Evolutionary conservation across 768 basidiomycete species (phyloP).

Genomic region (Collybiopsis confluens): DNA sequence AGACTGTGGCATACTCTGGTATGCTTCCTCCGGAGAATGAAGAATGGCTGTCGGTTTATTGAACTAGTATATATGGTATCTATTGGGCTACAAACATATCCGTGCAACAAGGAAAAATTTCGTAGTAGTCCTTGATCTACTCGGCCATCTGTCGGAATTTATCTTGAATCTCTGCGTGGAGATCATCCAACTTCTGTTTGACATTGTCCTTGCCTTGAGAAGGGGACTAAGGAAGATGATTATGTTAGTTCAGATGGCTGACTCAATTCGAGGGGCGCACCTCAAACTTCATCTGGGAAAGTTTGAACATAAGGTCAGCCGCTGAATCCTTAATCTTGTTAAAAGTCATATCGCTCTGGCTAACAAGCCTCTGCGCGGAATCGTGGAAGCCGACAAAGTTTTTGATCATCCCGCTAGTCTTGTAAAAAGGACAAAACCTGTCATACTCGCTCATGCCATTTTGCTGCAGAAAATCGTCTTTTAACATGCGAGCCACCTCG

Average conservation of each 20-base stretch:
- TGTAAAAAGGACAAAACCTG: slow-evolving; percentile 97
- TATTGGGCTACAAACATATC: background rate
- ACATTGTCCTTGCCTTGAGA: slow-evolving; percentile 85
- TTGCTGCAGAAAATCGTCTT: slow-evolving; percentile 96
- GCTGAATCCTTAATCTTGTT: slow-evolving; percentile 83
- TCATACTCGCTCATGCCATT: slow-evolving; percentile 99
- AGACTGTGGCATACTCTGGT: too few species aligned
- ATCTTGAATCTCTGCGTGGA: slow-evolving; percentile 86
- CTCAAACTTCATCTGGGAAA: slow-evolving; percentile 99
- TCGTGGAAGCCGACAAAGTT: slow-evolving; percentile 96
- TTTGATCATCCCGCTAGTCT: slow-evolving; percentile 92
- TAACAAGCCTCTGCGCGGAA: slow-evolving; percentile 80
- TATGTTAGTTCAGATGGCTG: background rate
- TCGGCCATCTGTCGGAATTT: slow-evolving; percentile 87
- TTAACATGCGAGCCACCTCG: slow-evolving; percentile 94
- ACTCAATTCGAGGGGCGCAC: slow-evolving; percentile 34
- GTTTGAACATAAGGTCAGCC: slow-evolving; percentile 87
- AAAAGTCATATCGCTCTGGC: slow-evolving; percentile 80
- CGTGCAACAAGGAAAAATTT: background rate
- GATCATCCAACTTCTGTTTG: slow-evolving; percentile 73
- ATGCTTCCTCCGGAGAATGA: too few species aligned
- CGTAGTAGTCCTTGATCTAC: slow-evolving; percentile 23
- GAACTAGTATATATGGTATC: background rate
- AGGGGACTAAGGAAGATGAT: slow-evolving; percentile 57
- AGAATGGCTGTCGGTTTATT: background rate